Base-by-base conservation (phyloP, 768 basidiomycete genomes). In the Exsudoporus frostii region DNA sequence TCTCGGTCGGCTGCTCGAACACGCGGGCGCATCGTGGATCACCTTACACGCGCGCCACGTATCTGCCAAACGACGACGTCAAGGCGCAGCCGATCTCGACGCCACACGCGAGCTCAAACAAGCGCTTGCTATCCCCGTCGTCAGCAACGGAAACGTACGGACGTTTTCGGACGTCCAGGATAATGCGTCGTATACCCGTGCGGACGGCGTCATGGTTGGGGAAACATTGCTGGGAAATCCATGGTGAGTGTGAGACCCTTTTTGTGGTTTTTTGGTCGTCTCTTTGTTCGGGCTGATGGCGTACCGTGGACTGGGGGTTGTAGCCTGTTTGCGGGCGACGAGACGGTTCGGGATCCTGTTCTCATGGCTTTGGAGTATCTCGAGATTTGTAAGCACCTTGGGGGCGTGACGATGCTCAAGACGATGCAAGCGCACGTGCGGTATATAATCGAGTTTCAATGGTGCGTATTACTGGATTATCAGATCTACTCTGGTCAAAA, bases 101-200 rank as follows among this genome's bases (percentile, higher is more conserved):
- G 74, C 83, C 55, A 81, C 90, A 40, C 81, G 75, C 50, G 67
- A 65, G 38, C 74, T 90, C 29, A 84, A 83, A 60, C 72, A 78
- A 0, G 62, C 66, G 24, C 61, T 87, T 5, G 53, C 61, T 2
- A 67, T 89, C 5, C 85, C 84, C 9, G 79, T 90, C 46, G 70
- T 91, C 44, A 88, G 85, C 69, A 92, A 92, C 61, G 90, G 90
- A 11, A 91, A 91, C 62, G 89, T 91, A 17, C 79, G 82, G 30
- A 70, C 66, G 17, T 83, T 78, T 70, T 68, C 70, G 27, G 84
- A 92, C 64, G 65, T 90, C 13, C 65, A 68, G 54, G 63, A 64
- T 24, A 90, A 90, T 62, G 64, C 77, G 46, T 62, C 67, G 29
- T 72, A 71, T 42, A 88, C 88, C 4, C 73, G 77, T 15, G 86